A percentile compares a stretch with the other conserved stretches of the same genome.
Conservation (phyloP, 352 stramenopile species). For the Pythium myriotylum region DNA sequence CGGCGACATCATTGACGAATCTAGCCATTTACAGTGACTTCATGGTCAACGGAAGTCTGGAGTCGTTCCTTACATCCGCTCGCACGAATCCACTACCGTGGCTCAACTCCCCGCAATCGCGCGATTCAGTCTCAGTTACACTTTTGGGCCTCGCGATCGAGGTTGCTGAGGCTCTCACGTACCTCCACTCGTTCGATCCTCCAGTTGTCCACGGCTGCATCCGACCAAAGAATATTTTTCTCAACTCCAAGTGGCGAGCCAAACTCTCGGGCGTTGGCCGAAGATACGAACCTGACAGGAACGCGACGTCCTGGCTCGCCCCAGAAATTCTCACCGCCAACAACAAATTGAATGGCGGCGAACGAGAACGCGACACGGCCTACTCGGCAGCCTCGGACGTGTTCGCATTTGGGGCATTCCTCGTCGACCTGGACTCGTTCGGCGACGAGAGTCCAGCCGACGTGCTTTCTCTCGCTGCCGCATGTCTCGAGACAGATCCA, state of each 20-base stretch:
- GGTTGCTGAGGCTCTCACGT: slow-evolving; percentile 57
- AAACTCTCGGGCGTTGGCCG: slow-evolving; percentile 2
- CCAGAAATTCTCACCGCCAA: background rate
- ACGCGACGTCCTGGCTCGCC: background rate
- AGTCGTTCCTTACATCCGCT: background rate
- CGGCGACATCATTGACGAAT: background rate
- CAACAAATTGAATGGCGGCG: background rate
- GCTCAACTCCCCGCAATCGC: background rate
- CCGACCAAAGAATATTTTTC: background rate
- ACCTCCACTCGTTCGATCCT: slow-evolving; percentile 49
- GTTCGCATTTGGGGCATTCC: slow-evolving; percentile 74
- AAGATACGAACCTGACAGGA: background rate
- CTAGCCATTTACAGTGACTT: slow-evolving; percentile 4
- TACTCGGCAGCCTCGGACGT: slow-evolving; percentile 45
- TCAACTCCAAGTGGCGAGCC: background rate
- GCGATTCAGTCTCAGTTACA: background rate
- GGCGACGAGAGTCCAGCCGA: slow-evolving; percentile 1
- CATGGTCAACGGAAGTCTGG: slow-evolving; percentile 9
- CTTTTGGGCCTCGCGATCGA: slow-evolving; percentile 38
- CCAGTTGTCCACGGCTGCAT: slow-evolving; percentile 12
- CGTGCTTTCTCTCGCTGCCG: background rate
- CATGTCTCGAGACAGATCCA: background rate
- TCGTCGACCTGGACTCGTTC: slow-evolving; percentile 60
- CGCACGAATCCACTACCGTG: background rate
- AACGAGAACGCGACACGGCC: background rate